Evolutionary conservation across 2,329 filamentous ascomycete species (phyloP), one percentile per base, ranked within the genome.

Genomic region (Coleophoma crateriformis): DNA sequence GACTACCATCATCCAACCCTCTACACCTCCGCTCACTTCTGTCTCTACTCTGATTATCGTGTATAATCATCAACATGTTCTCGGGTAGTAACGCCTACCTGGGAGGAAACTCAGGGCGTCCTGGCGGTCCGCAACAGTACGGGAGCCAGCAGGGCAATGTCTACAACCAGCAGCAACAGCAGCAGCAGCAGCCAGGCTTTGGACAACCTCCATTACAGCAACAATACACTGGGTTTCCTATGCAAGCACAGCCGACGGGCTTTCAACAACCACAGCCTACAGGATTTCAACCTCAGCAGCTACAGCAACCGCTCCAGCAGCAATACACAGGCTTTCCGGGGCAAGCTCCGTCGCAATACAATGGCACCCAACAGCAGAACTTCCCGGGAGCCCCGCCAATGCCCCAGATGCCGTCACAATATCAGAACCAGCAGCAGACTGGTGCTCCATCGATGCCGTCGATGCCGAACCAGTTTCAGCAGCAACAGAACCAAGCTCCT

Each of bases 1-100:
- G 12, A 14, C 14, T 38, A 38, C 35, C 39, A 20, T 13, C 39
- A 41, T 41, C 39, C 17, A 20, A 41, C 43, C 41, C 51, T 45
- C 35, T 50, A 33, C 46, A 52, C 45, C 50, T 42, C 38, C 32
- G 34, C 39, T 44, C 39, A 37, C 43, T 52, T 51, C 51, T 51
- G 42, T 44, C 39, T 51, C 46, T 47, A 41, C 34, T 46, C 48
- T 48, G 32, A 37, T 27, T 43, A 49, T 50, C 48, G 45, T 39
- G 27, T 27, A 27, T 27, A 27, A 47, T 48, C 56, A 48, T 44
- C 47, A 66, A 64, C 71, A 96, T 96, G 92, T 97, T 89, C 74
- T 94, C 90, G 58, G 89, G 86, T 68, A 88, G 89, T 58, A 95
- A 88, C 75, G 85, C 88, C 57, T 96, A 85, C 70, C 73, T 95